A percentile compares a stretch with the other conserved stretches of the same genome.
phyloP scores from a whole-genome alignment of 345 rosid genomes.

The Populus deltoides region DNA sequence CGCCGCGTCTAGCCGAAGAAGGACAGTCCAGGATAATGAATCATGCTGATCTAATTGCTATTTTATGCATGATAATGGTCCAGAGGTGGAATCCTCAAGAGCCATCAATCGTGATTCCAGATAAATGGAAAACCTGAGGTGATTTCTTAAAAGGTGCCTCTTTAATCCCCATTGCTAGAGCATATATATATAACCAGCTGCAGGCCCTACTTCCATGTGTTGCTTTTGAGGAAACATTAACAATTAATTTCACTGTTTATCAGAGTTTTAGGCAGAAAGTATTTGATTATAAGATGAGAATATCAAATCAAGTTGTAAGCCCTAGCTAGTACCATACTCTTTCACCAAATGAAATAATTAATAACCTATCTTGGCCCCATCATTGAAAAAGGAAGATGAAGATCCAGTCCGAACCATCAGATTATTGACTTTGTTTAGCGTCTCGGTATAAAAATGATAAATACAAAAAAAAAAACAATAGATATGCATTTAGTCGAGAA shows the following conservation, averaged over 20 bases:
- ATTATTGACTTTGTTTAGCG: too few relatives aligned
- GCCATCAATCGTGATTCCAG: background rate
- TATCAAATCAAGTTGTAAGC: too few relatives aligned
- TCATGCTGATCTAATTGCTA: background rate
- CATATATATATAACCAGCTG: too few relatives aligned
- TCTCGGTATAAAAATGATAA: too few relatives aligned
- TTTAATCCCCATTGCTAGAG: background rate
- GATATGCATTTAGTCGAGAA: too few relatives aligned
- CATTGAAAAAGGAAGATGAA: too few relatives aligned
- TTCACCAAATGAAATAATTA: too few relatives aligned
- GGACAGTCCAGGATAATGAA: background rate
- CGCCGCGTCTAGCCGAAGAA: constrained; percentile 31
- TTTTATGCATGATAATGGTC: background rate
- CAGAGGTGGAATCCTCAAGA: background rate
- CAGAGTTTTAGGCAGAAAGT: background rate
- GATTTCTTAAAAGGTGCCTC: background rate
- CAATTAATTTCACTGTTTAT: background rate
- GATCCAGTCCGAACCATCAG: too few relatives aligned
- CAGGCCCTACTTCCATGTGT: background rate
- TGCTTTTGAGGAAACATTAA: background rate
- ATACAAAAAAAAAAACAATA: too few relatives aligned
- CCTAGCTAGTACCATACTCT: too few relatives aligned
- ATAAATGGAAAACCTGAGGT: background rate
- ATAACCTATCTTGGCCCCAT: too few relatives aligned
- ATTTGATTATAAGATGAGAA: background rate